A percentile compares a stretch with the other conserved stretches of the same genome.
These are phyloP conservation scores for Nicotiana tabacum DNA, from an alignment of 257 asterid species.

Conservation along the genomic window DNA sequence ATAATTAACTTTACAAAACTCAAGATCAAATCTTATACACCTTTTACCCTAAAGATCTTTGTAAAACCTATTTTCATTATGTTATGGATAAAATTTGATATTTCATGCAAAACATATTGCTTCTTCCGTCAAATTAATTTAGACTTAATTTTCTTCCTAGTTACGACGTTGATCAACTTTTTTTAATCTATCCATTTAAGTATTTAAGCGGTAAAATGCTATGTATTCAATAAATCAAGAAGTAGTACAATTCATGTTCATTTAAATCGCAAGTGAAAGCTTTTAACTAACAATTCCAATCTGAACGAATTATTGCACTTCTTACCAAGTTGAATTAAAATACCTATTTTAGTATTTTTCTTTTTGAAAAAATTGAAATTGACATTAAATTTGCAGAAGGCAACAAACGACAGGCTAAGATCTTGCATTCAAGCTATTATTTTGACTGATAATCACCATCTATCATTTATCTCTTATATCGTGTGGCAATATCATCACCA, in stretches of 20 bases:
- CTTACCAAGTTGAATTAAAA: not conserved
- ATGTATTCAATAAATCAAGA: not conserved
- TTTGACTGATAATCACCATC: not conserved
- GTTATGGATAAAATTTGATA: no score
- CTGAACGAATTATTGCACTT: not conserved
- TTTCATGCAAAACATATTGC: not conserved
- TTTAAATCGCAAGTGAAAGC: not conserved
- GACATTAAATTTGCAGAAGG: not conserved
- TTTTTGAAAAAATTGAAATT: not conserved
- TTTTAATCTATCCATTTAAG: not conserved
- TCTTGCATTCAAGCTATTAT: not conserved
- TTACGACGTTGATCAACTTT: not conserved
- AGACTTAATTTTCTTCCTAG: not conserved
- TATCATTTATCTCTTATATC: not conserved
- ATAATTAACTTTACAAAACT: no score
- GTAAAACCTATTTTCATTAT: no score
- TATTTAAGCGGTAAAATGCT: not conserved
- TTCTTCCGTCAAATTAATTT: not conserved
- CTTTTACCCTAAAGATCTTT: no score
- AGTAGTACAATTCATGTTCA: not conserved
- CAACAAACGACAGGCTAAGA: constrained; percentile 8
- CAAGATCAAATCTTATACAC: no score
- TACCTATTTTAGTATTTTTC: not conserved
- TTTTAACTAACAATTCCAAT: not conserved
- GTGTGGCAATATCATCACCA: no score